Base-by-base conservation (phyloP, 2,329 filamentous ascomycete genomes). In the Claviceps sp. region DNA sequence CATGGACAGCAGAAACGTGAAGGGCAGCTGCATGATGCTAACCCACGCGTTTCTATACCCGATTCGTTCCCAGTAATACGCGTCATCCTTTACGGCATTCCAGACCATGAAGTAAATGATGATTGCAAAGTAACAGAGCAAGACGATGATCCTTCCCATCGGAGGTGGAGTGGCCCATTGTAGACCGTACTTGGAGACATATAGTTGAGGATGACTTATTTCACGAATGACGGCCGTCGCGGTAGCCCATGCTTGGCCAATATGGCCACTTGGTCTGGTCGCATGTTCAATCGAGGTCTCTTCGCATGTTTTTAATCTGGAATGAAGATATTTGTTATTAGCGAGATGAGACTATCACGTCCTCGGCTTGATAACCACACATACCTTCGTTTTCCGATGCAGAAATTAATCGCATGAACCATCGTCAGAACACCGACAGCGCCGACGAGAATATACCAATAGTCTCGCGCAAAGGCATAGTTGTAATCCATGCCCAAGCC, bases 31-130 rank as follows among this genome's bases (percentile, higher is more conserved):
- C 2, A 75, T 79, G 46, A 83, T 68, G 9, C 78, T 76, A 26
- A 84, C 72, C 82, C 82, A 85, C 18, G 80, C 82, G 57, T 82
- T 82, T 52, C 82, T 78, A 62, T 79, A 85, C 5, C 78, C 82
- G 52, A 85, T 77, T 54, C 80, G 78, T 62, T 85, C 82, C 70
- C 73, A 81, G 62, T 74, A 82, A 57, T 75, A 75, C 43, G 69
- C 71, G 56, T 82, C 79, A 26, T 73, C 59, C 45, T 72, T 57
- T 45, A 79, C 63, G 48, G 72, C 74, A 22, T 68, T 66, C 55
- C 70, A 68, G 2, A 69, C 67, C 72, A 80, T 78, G 70, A 82
- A 76, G 63, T 75, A 78, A 52, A 77, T 67, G 48, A 83, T 67
- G 54, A 82, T 67, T 41, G 74, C 71, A 77, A 78, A 82, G 64